Evolutionary conservation across 2,329 filamentous ascomycete genomes (phyloP), one percentile per base, ranked within the genome.

Genomic region (Exophiala aquamarina): DNA sequence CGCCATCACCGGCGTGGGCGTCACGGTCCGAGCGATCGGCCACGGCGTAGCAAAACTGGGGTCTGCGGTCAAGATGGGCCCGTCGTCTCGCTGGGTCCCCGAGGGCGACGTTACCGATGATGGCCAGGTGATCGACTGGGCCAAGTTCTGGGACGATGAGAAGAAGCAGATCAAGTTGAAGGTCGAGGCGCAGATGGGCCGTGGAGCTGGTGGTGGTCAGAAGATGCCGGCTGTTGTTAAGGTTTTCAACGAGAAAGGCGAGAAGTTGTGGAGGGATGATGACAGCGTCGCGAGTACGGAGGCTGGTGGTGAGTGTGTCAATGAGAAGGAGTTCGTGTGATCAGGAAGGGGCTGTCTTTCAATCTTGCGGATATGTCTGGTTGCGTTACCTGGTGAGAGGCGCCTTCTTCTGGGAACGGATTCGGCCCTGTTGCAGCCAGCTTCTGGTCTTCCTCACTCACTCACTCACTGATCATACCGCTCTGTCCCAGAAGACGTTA

Each of bases 201-300:
- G n/a, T n/a, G n/a, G n/a, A n/a, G n/a, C 13, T 15, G 8, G 13
- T 17, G 32, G 8, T 8, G 18, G 8, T 15, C 32, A 15, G 32
- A 13, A 13, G 14, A 37, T 19, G 4, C 19, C 18, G 18, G 10
- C 14, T 37, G 4, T 17, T 7, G 18, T 37, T 33, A 47, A 49
- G 19, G 39, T 55, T 10, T 54, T 55, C 40, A 49, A 54, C 26
- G 52, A 55, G 43, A 57, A 52, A 21, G 50, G 52, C 2, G 31
- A 44, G 39, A 53, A 46, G 45, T 17, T 33, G 21, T 57, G 55
- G 55, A 39, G 38, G 36, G 50, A 54, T 18, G 45, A 43, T 28
- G 55, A 53, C 36, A 47, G 48, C 23, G 37, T 44, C 20, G 47
- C 55, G 9, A 54, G 47, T 39, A 57, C 54, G 6, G 4, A 37